These are phyloP conservation scores for Symmetrospora coprosmae DNA, from an alignment of 768 basidiomycete species.

Conservation along the genomic window DNA sequence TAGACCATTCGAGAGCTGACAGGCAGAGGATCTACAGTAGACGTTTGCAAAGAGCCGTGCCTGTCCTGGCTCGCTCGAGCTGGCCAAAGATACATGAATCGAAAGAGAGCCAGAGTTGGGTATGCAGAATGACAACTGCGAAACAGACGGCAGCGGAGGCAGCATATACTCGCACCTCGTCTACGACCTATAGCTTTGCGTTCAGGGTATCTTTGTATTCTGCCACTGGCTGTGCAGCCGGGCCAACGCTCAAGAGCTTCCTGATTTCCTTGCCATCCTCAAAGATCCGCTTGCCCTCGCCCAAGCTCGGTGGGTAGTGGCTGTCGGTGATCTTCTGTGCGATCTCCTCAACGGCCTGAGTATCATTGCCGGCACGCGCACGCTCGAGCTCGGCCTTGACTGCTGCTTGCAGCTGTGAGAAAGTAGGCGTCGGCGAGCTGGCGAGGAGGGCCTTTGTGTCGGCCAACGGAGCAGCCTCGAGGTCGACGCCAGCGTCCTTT, in stretches of 20 bases:
- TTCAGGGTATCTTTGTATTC: constrained; percentile 1
- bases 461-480: neutral
- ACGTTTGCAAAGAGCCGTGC: too few species aligned
- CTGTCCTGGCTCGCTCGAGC: too few species aligned
- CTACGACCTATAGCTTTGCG: neutral
- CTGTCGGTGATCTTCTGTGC: neutral
- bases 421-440: neutral
- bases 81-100: too few species aligned
- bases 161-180: too few species aligned
- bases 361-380: neutral
- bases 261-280: neutral
- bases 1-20: neutral
- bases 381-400: neutral
- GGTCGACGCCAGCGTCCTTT: neutral
- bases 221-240: neutral
- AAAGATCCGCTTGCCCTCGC: neutral
- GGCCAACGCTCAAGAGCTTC: neutral
- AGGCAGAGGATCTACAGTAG: neutral
- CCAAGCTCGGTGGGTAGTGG: neutral
- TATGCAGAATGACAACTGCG: too few species aligned
- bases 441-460: neutral
- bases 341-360: neutral
- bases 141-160: too few species aligned
- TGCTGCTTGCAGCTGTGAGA: neutral
- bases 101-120: too few species aligned